phyloP scores from a whole-genome alignment of 805 yeast species.

The Candida gorgasii region DNA sequence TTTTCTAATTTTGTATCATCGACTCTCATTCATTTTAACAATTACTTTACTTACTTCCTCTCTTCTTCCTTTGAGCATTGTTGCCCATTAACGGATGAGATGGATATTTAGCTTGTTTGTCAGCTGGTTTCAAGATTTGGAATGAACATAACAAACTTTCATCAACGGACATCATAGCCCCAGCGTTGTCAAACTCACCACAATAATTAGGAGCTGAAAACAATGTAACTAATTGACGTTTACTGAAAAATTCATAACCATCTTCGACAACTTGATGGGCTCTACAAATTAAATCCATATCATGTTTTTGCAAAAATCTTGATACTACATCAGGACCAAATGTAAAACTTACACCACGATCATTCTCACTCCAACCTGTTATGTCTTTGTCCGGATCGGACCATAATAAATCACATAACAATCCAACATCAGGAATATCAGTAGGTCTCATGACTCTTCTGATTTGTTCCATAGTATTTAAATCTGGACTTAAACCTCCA shows the following conservation, averaged over 20 bases:
- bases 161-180: conserved; percentile 99
- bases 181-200: conserved; percentile 98
- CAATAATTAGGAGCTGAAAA: conserved; percentile 98
- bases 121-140: conserved; percentile 97
- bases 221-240: conserved; percentile 92
- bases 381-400: conserved; percentile 98
- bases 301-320: conserved; percentile 93
- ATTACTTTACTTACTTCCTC: conserved; percentile 43
- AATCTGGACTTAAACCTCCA: conserved; percentile 97
- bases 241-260: conserved; percentile 95
- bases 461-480: conserved; percentile 97
- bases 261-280: conserved; percentile 99
- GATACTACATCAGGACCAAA: conserved; percentile 99
- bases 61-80: conserved; percentile 58
- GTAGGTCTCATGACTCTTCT: conserved; percentile 99
- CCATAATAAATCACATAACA: conserved; percentile 95
- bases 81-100: conserved; percentile 35
- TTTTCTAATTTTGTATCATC: neutral
- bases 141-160: conserved; percentile 94
- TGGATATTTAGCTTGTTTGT: conserved; percentile 77
- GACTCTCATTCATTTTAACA: neutral
- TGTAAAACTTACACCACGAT: conserved; percentile 98
- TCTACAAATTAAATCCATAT: conserved; percentile 96
- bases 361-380: conserved; percentile 98
- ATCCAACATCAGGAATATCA: conserved; percentile 97